Evolutionary conservation across 2,329 filamentous ascomycete genomes (phyloP), one percentile per base, ranked within the genome.

Genomic region (Aspergillus fijiensis): DNA sequence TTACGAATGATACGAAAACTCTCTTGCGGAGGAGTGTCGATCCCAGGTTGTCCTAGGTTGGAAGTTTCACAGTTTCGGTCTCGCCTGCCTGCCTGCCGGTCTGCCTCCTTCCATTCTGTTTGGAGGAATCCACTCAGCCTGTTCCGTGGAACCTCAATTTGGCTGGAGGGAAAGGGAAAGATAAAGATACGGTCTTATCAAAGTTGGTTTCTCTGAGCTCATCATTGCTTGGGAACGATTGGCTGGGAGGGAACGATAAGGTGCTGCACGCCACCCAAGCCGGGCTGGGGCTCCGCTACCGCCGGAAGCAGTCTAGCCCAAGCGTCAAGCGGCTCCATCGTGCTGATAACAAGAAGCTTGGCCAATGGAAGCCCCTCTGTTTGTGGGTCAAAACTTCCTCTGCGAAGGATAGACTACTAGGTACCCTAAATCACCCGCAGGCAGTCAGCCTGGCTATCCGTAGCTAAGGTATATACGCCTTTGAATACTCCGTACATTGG

Each of bases 201-300:
- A 21, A 16, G 39, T n/a, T 49, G 33, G 47, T 65, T 65, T 65
- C 63, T 63, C 61, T 65, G 45, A 63, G 58, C 59, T 65, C 59
- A 63, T 65, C 49, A 51, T 55, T 58, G 49, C 55, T 55, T 35
- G 19, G 19, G 33, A 62, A 59, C 60, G 60, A 65, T 65, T 63
- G 63, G 63, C 49, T 60, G 52, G 52, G 62, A 65, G 54, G 42
- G 47, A 49, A 42, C 63, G 63, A 65, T 65, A 65, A 65, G 63
- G 49, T 29, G 53, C 58, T 58, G 42, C 29, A 57, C 63, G 62
- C 63, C 63, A 65, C 60, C 62, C 29, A 45, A 47, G 49, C 35
- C 49, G 50, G 54, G 29, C 47, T 60, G 61, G 59, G 52, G 61
- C n/a, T 39, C 52, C 49, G 9, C 53, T 33, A 16, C 33, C 21